Base-by-base conservation (phyloP, 306 rosid species). In the Astragalus membranaceus region DNA sequence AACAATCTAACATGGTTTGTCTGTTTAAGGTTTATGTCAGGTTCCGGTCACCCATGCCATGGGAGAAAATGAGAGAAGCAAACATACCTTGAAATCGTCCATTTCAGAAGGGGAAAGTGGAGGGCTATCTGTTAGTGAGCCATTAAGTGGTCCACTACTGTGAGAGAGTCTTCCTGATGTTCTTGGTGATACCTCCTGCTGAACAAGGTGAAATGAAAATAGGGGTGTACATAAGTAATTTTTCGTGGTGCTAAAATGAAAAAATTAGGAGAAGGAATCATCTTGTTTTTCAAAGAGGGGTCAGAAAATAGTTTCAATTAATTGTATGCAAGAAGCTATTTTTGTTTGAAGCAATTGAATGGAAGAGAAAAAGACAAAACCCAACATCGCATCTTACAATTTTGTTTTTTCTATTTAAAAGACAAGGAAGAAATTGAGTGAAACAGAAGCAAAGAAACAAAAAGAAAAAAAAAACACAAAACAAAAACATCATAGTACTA, bases 91-190 rank as follows among this genome's bases (percentile, higher is more conserved):
- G 79, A 58, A 43, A 77, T 95, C 95, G 48, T 91, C 97, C 72
- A 87, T 80, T 61, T 91, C 96, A 37, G 96, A 75, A 23, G 99
- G 97, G 1, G 99, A 91, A 12, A 87, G 81, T 7, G 99, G 99
- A 1, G 99, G 99, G 71, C 97, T 95, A 63, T 91, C 99, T 51
- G 95, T 88, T 5, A 88, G 50, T 41, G 96, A 92, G 49, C 96
- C 96, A 71, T 88, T 93, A n/a, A 94, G 96, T 70, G 97, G 96
- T 4, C 96, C 99, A 71, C 96, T 91, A 79, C 99, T 95, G 43
- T 95, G 96, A 5, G 97, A 91, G 39, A 87, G 83, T 75, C 99
- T 79, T 5, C 99, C 99, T 54, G 96, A 91, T 14, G 97, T 94
- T 29, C 97, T 83, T 11, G 99, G 97, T 4, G 99, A 95, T 4